Evolutionary conservation across 2,329 filamentous ascomycete species (phyloP), one percentile per base, ranked within the genome.

Genomic region (Pezicula radicicola): DNA sequence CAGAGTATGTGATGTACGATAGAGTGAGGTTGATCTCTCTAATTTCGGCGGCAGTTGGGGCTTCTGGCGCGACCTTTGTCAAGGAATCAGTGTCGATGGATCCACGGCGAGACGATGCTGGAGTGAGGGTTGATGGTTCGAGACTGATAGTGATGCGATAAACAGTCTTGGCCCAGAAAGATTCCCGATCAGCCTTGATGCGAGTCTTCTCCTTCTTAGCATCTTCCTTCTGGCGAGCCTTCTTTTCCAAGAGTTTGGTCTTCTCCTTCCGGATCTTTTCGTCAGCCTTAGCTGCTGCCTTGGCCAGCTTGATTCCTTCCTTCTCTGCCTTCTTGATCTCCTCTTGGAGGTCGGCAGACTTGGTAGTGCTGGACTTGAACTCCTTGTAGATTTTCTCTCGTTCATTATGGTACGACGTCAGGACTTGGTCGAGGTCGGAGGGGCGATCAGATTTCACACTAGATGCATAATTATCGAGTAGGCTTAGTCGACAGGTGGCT

Each of bases 131-230:
- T n/a, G 69, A 60, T 16, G 70, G 72, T 43, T 81, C 78, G 21
- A 82, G 69, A n/a, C 70, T 76, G 61, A 82, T 75, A 18, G 71
- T 76, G 40, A 81, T 68, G 2, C 69, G 66, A 61, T 78, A 80
- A 59, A 73, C 74, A 35, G 69, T 68, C 48, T 72, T 74, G 4
- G 78, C 74, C 79, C 78, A 81, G 60, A 78, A 79, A 3, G 63
- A 64, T 35, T 72, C 64, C 44, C 71, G 66, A 57, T 81, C 75
- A 13, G 58, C 60, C 30, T 68, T 72, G 41, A 79, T 59, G 36
- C 77, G 70, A 7, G 51, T 36, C 59, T 74, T 76, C 59, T 81
- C 77, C 50, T 71, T 71, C 2, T 21, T 36, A 6, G 60, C 62
- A 62, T 76, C 72, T 4, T 61, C 63, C 36, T 68, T 63, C 41